These are phyloP conservation scores for Juglanconis oblonga DNA, from an alignment of 2,329 filamentous ascomycete species.

Conservation along the genomic window DNA sequence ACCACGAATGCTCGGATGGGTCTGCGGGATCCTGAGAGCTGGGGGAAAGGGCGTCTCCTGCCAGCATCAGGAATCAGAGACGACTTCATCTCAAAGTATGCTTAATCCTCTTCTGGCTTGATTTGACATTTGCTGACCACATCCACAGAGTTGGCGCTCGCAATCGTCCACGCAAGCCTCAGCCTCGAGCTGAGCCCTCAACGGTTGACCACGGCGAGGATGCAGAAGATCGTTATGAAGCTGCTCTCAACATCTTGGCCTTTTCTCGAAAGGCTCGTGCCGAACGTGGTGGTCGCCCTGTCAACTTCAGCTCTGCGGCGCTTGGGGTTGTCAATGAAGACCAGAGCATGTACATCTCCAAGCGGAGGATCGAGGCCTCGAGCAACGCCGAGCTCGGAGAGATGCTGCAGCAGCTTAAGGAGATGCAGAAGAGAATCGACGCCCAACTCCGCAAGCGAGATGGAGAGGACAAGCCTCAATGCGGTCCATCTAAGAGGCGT, in stretches of 20 bases:
- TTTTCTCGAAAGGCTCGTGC: not conserved
- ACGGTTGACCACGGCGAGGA: not conserved
- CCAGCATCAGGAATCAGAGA: slow-evolving; percentile 7
- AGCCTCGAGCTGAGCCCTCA: not conserved
- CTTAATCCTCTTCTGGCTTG: not conserved
- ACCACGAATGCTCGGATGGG: slow-evolving; percentile 30
- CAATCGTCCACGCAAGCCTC: not conserved
- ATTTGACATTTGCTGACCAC: not conserved
- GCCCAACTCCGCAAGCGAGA: not conserved
- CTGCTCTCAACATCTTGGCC: slow-evolving; percentile 3
- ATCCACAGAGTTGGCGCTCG: not conserved
- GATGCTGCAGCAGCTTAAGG: slow-evolving; percentile 4
- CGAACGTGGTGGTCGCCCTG: not conserved
- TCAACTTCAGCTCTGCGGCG: not conserved
- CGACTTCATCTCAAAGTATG: slow-evolving; percentile 17
- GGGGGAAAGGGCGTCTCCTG: slow-evolving; percentile 6
- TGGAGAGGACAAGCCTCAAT: not conserved
- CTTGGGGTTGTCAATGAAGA: not conserved
- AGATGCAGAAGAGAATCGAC: slow-evolving; percentile 4
- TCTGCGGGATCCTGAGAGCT: slow-evolving; percentile 10
- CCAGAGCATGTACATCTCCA: not conserved
- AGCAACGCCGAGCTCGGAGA: slow-evolving; percentile 4
- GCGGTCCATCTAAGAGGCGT: not conserved
- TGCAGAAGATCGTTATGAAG: not conserved
- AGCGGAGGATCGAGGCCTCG: not conserved